Evolutionary conservation across 345 rosid species (phyloP).

Genomic region (Hypericum perforatum): DNA sequence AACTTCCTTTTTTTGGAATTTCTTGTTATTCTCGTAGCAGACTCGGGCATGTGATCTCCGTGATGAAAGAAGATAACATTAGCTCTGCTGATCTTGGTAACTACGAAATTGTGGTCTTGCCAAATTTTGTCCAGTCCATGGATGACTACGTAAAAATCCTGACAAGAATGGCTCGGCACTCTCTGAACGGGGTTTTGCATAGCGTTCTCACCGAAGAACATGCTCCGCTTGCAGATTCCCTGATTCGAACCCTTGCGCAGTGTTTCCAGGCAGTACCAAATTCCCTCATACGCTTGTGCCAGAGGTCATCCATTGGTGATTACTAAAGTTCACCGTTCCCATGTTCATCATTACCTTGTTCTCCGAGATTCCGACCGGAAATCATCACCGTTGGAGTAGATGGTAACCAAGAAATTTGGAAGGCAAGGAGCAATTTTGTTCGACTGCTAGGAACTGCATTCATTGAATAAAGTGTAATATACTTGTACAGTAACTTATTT

Average conservation of each 20-base stretch:
- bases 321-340: too few species aligned
- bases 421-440: too few species aligned
- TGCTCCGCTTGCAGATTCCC: constrained; percentile 22
- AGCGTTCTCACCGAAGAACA: constrained; percentile 39
- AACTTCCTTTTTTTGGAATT: not conserved
- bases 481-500: too few species aligned
- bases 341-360: too few species aligned
- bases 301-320: constrained; percentile 1
- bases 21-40: constrained; percentile 15
- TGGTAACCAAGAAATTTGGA: too few species aligned
- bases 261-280: constrained; percentile 45
- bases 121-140: constrained; percentile 27
- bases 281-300: constrained; percentile 22
- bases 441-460: too few species aligned
- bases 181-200: constrained; percentile 35
- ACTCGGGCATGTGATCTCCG: constrained; percentile 21
- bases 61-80: constrained; percentile 29
- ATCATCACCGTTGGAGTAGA: too few species aligned
- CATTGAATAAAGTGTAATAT: too few species aligned
- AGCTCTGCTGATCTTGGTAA: constrained; percentile 21
- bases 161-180: constrained; percentile 44
- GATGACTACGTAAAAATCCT: constrained; percentile 31
- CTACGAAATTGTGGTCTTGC: constrained; percentile 38
- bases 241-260: constrained; percentile 38
- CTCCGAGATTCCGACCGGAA: too few species aligned